Percentiles rank a stretch among this genome's conserved stretches.
Evolutionary conservation across 306 rosid genomes (phyloP).

Genomic region (Oemleria cerasiformis): DNA sequence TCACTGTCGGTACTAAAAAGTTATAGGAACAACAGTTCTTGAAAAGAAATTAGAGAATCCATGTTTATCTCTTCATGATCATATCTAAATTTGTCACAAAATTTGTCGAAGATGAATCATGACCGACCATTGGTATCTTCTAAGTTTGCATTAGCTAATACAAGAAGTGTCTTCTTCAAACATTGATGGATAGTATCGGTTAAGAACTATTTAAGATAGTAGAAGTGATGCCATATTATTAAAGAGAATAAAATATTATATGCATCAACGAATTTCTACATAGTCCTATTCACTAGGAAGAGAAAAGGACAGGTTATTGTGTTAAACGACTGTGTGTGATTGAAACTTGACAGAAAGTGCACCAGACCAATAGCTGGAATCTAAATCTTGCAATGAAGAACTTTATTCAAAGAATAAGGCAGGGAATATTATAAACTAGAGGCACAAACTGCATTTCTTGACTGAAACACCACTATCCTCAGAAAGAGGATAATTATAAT

Average conservation of each 20-base stretch:
- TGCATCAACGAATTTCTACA: neutral
- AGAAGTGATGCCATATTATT: neutral
- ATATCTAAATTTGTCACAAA: neutral
- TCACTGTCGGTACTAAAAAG: too few species aligned
- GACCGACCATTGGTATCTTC: neutral
- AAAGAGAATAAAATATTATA: neutral
- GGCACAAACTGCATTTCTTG: conserved; percentile 16
- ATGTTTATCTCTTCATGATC: neutral
- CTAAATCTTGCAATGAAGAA: conserved; percentile 16
- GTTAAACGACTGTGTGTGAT: neutral
- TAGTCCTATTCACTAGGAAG: neutral
- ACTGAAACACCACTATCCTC: neutral
- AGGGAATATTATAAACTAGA: neutral
- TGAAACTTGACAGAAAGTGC: neutral
- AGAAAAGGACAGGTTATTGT: neutral
- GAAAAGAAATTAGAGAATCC: too few species aligned
- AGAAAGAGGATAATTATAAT: neutral
- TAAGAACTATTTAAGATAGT: neutral
- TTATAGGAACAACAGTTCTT: too few species aligned
- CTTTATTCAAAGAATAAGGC: neutral
- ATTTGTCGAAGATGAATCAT: neutral
- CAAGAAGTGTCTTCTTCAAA: too few species aligned
- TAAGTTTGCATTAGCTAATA: neutral
- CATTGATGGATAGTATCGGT: too few species aligned
- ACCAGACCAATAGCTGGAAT: conserved; percentile 3